phyloP scores from a whole-genome alignment of 495 filamentous ascomycete genomes.

The Pseudotulostoma volvatum region DNA sequence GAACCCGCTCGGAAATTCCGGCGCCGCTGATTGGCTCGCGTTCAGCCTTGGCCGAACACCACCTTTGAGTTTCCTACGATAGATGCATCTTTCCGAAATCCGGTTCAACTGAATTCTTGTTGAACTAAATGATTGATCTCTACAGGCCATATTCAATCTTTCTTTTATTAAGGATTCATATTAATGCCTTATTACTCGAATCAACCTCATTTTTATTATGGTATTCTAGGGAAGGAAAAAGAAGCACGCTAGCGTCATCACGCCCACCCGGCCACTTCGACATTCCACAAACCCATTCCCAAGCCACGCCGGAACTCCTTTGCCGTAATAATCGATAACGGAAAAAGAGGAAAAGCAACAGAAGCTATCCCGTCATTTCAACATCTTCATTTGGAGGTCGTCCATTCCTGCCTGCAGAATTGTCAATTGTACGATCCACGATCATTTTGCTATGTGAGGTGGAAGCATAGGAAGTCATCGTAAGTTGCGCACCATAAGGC shows the following conservation, averaged over 20 bases:
- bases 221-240: too few species aligned
- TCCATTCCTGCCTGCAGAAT: not conserved
- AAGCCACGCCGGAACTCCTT: not conserved
- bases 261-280: too few species aligned
- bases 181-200: too few species aligned
- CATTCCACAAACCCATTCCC: not conserved
- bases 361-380: conserved; percentile 33
- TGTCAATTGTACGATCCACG: conserved; percentile 21
- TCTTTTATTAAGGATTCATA: too few species aligned
- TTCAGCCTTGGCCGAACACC: too few species aligned
- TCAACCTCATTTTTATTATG: too few species aligned
- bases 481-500: conserved; percentile 16
- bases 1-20: conserved; percentile 35
- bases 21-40: conserved; percentile 25
- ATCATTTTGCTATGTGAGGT: conserved; percentile 22
- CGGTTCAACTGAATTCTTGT: too few species aligned
- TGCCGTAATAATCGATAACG: not conserved
- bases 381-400: conserved; percentile 32
- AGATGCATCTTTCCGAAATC: too few species aligned
- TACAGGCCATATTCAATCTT: too few species aligned
- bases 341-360: conserved; percentile 6
- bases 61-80: too few species aligned
- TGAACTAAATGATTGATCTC: too few species aligned
- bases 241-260: too few species aligned
- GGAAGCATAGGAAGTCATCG: conserved; percentile 12